Conservation (phyloP, 1,139 yeast genomes). For the Yamadazyma epiphylla region DNA sequence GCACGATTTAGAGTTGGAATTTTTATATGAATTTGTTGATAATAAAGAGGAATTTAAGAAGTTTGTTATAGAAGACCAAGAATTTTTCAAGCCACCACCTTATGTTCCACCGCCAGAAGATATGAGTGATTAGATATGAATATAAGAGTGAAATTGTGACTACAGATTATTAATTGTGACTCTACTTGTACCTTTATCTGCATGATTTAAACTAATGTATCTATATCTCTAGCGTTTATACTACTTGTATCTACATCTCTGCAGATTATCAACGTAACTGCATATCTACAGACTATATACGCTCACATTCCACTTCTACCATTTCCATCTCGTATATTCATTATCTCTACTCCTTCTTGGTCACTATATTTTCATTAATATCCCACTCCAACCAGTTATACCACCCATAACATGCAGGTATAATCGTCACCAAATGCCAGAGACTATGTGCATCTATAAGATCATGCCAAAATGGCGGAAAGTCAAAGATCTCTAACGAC, state of each 20-base stretch:
- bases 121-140: conserved; percentile 12
- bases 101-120: conserved; percentile 40
- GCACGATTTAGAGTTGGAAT: conserved; percentile 90
- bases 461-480: conserved; percentile 61
- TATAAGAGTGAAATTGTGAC: too few relatives aligned
- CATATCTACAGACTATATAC: too few relatives aligned
- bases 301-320: too few relatives aligned
- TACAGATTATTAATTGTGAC: too few relatives aligned
- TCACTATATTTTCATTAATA: conserved; percentile 29
- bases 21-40: conserved; percentile 70
- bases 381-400: conserved; percentile 50
- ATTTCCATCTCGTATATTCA: not conserved
- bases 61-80: conserved; percentile 67
- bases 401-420: conserved; percentile 52
- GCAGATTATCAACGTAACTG: too few relatives aligned
- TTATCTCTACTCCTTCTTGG: conserved; percentile 10
- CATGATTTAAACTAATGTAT: not conserved
- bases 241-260: too few relatives aligned
- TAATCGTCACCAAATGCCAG: conserved; percentile 82
- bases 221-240: not conserved
- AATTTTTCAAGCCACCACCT: conserved; percentile 63
- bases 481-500: conserved; percentile 86
- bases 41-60: conserved; percentile 57
- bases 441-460: conserved; percentile 88
- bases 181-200: too few relatives aligned